Percentiles rank a stretch among this genome's conserved stretches.
These are phyloP conservation scores for Pleurostoma richardsiae DNA, from an alignment of 2,329 filamentous ascomycete species.

Conservation along the genomic window DNA sequence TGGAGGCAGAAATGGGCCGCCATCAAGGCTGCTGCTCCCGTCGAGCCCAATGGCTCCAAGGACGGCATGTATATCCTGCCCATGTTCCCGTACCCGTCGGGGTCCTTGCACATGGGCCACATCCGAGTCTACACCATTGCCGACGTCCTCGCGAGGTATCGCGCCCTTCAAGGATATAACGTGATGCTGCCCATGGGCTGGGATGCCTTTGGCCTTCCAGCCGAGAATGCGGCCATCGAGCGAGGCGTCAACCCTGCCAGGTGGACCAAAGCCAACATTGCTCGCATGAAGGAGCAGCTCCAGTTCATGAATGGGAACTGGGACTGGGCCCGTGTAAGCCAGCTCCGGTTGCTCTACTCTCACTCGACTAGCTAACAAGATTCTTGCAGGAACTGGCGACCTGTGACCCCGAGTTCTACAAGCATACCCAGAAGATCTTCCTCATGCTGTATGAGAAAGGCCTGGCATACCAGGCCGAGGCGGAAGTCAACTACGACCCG, in stretches of 20 bases:
- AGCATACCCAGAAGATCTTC: conserved; percentile 84
- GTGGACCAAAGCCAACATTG: conserved; percentile 80
- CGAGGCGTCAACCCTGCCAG: conserved; percentile 68
- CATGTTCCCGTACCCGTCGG: conserved; percentile 93
- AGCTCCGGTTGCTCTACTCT: background rate
- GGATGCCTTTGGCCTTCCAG: conserved; percentile 88
- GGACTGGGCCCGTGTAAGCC: conserved; percentile 73
- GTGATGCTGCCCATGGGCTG: conserved; percentile 90
- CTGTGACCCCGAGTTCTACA: conserved; percentile 80
- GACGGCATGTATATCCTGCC: conserved; percentile 66
- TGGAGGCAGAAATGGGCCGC: conserved; percentile 44
- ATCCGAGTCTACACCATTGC: conserved; percentile 87
- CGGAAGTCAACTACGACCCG: conserved; percentile 85
- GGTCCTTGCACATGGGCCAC: conserved; percentile 80
- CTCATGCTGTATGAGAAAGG: conserved; percentile 68
- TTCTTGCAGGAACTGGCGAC: conserved; percentile 68
- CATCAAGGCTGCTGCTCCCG: conserved; percentile 8
- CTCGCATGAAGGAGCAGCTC: conserved; percentile 79
- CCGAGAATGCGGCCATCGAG: conserved; percentile 88
- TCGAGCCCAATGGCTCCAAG: conserved; percentile 12
- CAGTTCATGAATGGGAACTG: conserved; percentile 74
- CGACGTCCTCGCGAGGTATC: conserved; percentile 75
- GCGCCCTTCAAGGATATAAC: conserved; percentile 66
- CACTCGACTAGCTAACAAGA: conserved; percentile 4
- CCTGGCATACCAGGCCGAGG: conserved; percentile 77